A percentile compares a stretch with the other conserved stretches of the same genome.
phyloP scores from a whole-genome alignment of 306 rosid species.

The Pterocarpus santalinus region DNA sequence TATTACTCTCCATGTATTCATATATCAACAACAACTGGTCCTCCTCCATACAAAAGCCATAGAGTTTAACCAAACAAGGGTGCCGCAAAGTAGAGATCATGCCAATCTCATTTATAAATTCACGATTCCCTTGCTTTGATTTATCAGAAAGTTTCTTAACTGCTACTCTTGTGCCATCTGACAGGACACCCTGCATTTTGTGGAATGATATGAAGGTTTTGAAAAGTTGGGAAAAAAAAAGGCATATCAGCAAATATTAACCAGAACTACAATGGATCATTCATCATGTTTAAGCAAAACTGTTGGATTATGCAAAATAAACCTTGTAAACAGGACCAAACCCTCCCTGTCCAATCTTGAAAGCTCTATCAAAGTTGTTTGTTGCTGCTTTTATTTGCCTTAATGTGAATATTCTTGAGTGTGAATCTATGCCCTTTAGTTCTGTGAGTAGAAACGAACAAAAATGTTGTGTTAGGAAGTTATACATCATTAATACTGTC shows the following conservation, averaged over 20 bases:
- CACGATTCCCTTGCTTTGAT: neutral
- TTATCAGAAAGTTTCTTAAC: neutral
- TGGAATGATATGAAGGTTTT: neutral
- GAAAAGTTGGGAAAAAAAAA: too few relatives aligned
- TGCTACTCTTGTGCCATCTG: slow-evolving; percentile 26
- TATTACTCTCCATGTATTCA: slow-evolving; percentile 88
- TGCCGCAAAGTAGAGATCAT: slow-evolving; percentile 28
- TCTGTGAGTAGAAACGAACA: slow-evolving; percentile 23
- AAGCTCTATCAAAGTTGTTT: slow-evolving; percentile 39
- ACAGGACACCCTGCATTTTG: neutral
- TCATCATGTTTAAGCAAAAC: neutral
- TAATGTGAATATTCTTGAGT: slow-evolving; percentile 58
- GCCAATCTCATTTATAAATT: slow-evolving; percentile 31
- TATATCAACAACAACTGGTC: slow-evolving; percentile 75
- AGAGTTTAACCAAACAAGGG: slow-evolving; percentile 33
- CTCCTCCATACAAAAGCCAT: slow-evolving; percentile 88
- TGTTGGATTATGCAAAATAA: neutral
- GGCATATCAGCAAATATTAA: too few relatives aligned
- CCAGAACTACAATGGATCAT: neutral
- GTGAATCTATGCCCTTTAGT: slow-evolving; percentile 51
- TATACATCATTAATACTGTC: neutral
- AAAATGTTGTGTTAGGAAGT: neutral
- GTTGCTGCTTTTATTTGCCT: slow-evolving; percentile 60
- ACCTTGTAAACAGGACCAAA: slow-evolving; percentile 70
- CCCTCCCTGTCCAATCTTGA: slow-evolving; percentile 41